phyloP scores from a whole-genome alignment of 352 stramenopile genomes.

The Blastocystis sp. region DNA sequence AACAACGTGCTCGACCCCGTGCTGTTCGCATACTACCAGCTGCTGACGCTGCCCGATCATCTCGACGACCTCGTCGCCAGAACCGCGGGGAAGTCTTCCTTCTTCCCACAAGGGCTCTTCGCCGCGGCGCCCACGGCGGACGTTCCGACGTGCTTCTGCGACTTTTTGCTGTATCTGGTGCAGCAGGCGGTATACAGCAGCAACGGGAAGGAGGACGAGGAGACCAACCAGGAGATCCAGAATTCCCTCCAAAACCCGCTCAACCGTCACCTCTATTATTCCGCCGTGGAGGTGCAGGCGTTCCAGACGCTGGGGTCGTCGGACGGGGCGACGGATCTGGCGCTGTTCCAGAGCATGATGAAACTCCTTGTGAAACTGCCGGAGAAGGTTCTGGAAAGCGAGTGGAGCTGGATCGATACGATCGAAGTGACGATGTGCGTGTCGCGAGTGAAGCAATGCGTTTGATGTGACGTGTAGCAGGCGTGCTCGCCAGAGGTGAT shows the following conservation, averaged over 20 bases:
- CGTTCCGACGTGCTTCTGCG: not conserved
- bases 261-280: not conserved
- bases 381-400: not conserved
- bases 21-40: slow-evolving; percentile 37
- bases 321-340: not conserved
- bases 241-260: not conserved
- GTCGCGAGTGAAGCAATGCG: not conserved
- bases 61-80: not conserved
- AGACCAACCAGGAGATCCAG: not conserved
- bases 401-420: not conserved
- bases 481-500: not conserved
- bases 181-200: not conserved
- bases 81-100: not conserved
- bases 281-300: not conserved
- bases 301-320: not conserved
- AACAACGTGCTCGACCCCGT: slow-evolving; percentile 23
- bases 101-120: not conserved
- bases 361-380: not conserved
- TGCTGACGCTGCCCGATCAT: not conserved
- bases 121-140: not conserved
- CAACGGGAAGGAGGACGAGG: not conserved
- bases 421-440: not conserved
- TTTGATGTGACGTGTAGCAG: not conserved
- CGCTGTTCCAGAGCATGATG: not conserved
- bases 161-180: not conserved